These are phyloP conservation scores for Murraya paniculata DNA, from an alignment of 345 rosid genomes.

Conservation along the genomic window DNA sequence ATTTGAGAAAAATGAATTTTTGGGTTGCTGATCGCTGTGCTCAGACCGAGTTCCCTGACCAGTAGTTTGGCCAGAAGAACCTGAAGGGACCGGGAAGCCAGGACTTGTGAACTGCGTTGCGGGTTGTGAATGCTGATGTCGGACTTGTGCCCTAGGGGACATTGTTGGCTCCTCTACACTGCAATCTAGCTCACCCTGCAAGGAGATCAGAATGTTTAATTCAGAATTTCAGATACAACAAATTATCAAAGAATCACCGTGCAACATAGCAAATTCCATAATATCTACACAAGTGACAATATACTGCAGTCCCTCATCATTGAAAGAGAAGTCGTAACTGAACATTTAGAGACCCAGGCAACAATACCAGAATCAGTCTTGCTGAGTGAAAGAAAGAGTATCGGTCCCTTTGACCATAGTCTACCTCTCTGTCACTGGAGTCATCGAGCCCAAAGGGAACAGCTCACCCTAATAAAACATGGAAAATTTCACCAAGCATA, in stretches of 20 bases:
- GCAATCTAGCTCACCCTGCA: slow-evolving; percentile 57
- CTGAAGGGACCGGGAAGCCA: slow-evolving; percentile 50
- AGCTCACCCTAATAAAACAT: slow-evolving; percentile 38
- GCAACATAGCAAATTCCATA: background rate
- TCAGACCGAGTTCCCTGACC: slow-evolving; percentile 52
- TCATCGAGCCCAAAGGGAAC: too few relatives aligned
- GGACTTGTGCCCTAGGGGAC: slow-evolving; percentile 64
- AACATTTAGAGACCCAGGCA: slow-evolving; percentile 52
- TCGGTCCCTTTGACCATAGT: slow-evolving; percentile 83
- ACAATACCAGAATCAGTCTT: slow-evolving; percentile 72
- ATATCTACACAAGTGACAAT: slow-evolving; percentile 19
- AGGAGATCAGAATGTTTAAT: background rate
- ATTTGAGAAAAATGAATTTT: slow-evolving; percentile 79
- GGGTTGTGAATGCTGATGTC: slow-evolving; percentile 47
- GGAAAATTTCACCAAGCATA: slow-evolving; percentile 91
- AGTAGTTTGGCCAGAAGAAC: slow-evolving; percentile 45
- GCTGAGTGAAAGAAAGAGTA: slow-evolving; percentile 69
- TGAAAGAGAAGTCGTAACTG: slow-evolving; percentile 60
- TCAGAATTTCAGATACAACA: background rate
- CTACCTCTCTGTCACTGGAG: slow-evolving; percentile 52
- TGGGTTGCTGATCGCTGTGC: slow-evolving; percentile 64
- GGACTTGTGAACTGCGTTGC: slow-evolving; percentile 40
- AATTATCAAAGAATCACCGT: background rate
- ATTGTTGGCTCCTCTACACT: slow-evolving; percentile 50
- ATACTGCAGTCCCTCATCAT: slow-evolving; percentile 86